Evolutionary conservation across 371 early-diverging fungal species (phyloP), one percentile per base, ranked within the genome.

Genomic region (Zychaea mexicana): DNA sequence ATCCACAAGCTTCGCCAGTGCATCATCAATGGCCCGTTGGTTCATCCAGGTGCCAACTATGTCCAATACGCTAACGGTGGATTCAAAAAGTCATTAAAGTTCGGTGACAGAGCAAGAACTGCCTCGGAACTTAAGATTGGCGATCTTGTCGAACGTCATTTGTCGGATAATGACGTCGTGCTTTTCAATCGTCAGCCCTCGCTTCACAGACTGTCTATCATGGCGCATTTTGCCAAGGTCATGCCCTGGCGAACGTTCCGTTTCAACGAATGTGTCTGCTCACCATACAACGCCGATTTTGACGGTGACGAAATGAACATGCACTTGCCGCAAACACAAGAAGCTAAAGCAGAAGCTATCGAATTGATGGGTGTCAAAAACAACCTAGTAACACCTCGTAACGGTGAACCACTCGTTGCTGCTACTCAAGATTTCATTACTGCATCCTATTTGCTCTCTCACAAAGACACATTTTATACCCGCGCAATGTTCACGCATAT

Each of bases 291-390:
- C 79, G 99, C 99, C 39, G 99, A 99, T 89, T 99, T 99, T 77
- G 99, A 99, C 76, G 99, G 99, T 69, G 99, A 99, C 81, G 99
- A 99, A 81, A 99, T 99, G 99, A 99, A 99, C 77, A 85, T 99
- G 77, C 99, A 99, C 79, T 92, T 99, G 7, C 99, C 99, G 15
- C 99, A 99, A 79, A 99, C 99, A 3, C 94, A 97, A 77, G 99
- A 99, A 83, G 98, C 99, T 1, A 88, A 97, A 31, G 93, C 98
- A 2, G 99, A 99, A 75, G 99, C 99, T 1, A 90, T 94, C 60
- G 92, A 94, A 73, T 79, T 99, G 62, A 98, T 99, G 98, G 98
- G 98, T 53, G 93, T 96, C 64, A 95, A 96, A 68, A 93, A 97
- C 72, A 99, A 99, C 71, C 79, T 99, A 66, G 95, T 98, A 3